phyloP scores from a whole-genome alignment of 2,329 filamentous ascomycete genomes.

The Fusarium foetens region DNA sequence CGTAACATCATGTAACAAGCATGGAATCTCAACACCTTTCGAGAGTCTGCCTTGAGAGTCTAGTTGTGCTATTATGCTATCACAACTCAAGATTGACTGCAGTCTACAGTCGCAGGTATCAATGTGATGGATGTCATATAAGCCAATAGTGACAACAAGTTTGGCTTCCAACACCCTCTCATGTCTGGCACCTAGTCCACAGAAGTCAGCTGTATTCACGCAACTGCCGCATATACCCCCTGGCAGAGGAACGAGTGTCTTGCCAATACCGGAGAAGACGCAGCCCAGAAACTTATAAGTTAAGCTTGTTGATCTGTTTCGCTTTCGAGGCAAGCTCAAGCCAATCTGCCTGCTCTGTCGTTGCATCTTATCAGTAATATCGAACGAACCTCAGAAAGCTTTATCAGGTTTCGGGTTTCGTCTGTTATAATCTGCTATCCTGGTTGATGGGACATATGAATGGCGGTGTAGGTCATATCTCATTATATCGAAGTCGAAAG shows the following conservation, averaged over 20 bases:
- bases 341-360: not conserved
- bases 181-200: not conserved
- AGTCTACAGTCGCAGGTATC: not conserved
- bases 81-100: constrained; percentile 5
- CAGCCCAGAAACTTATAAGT: not conserved
- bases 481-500: not conserved
- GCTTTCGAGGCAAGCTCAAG: not conserved
- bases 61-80: not conserved
- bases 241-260: not conserved
- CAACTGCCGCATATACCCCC: not conserved
- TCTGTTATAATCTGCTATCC: not conserved
- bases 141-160: not conserved
- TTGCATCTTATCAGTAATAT: not conserved
- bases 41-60: not conserved
- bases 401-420: not conserved
- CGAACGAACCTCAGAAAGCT: not conserved
- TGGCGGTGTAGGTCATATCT: not conserved
- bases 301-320: not conserved
- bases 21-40: not conserved
- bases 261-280: not conserved
- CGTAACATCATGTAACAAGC: constrained; percentile 6
- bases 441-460: not conserved
- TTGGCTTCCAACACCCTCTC: not conserved
- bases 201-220: not conserved
- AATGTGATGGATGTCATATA: not conserved